Evolutionary conservation across 2,329 filamentous ascomycete genomes (phyloP).

Genomic region (Aspergillus pseudotamarii): DNA sequence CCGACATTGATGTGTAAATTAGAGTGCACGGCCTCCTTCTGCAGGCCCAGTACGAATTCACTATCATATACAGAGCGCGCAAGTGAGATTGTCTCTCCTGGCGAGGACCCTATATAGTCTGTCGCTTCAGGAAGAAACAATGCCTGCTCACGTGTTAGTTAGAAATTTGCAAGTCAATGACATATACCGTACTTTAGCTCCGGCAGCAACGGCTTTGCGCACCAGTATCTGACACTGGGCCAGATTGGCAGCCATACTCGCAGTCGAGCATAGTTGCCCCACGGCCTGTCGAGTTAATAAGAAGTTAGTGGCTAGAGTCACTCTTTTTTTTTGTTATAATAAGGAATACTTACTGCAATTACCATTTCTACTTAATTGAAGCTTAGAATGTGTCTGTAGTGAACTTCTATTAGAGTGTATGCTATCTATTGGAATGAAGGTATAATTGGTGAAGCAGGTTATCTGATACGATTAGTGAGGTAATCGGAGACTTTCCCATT

Average conservation of each 20-base stretch:
- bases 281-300: conserved; percentile 63
- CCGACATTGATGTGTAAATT: conserved; percentile 79
- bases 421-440: background rate
- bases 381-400: background rate
- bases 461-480: conserved; percentile 9
- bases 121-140: conserved; percentile 91
- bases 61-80: conserved; percentile 67
- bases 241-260: conserved; percentile 76
- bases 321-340: background rate
- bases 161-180: background rate
- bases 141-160: conserved; percentile 51
- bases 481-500: conserved; percentile 28
- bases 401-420: background rate
- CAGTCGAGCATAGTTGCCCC: conserved; percentile 86
- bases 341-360: conserved; percentile 27
- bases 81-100: conserved; percentile 69
- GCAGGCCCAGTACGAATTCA: conserved; percentile 76
- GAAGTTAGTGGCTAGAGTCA: conserved; percentile 10
- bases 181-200: conserved; percentile 67
- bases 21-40: conserved; percentile 65
- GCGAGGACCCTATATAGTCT: conserved; percentile 78
- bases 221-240: conserved; percentile 74
- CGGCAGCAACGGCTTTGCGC: conserved; percentile 70
- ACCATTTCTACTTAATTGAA: conserved; percentile 25
- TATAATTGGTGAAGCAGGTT: conserved; percentile 4